These are phyloP conservation scores for Metschnikowia similis DNA, from an alignment of 805 yeast genomes.

Conservation along the genomic window DNA sequence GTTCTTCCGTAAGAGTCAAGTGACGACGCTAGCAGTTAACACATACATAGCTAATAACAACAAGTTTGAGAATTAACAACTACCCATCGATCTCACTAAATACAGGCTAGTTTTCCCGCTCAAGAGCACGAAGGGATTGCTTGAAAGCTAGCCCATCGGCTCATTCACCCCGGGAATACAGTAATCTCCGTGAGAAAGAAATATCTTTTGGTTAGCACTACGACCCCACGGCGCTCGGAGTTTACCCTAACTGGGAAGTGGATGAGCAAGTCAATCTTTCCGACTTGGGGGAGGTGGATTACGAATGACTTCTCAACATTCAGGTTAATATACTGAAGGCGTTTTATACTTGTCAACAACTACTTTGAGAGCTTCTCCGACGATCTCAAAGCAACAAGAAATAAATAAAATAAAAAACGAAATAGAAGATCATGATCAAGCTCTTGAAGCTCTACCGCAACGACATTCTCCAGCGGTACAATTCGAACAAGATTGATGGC, in stretches of 20 bases:
- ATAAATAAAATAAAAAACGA: too few relatives aligned
- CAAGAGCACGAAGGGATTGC: slow-evolving; percentile 35
- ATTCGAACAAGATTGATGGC: slow-evolving; percentile 36
- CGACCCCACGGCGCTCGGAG: slow-evolving; percentile 13
- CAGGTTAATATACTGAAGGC: slow-evolving; percentile 81
- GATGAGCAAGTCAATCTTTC: slow-evolving; percentile 35
- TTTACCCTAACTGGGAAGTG: slow-evolving; percentile 59
- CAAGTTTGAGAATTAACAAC: too few relatives aligned
- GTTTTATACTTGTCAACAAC: slow-evolving; percentile 63
- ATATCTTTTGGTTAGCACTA: slow-evolving; percentile 15
- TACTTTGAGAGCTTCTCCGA: slow-evolving; percentile 74
- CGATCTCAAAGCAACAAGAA: slow-evolving; percentile 52
- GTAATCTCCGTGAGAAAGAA: slow-evolving; percentile 41
- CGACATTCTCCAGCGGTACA: slow-evolving; percentile 52
- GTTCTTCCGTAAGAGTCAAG: too few relatives aligned
- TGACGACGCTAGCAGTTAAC: too few relatives aligned
- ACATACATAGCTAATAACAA: too few relatives aligned
- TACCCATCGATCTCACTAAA: slow-evolving; percentile 35
- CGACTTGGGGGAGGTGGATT: slow-evolving; percentile 50
- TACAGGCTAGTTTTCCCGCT: slow-evolving; percentile 39
- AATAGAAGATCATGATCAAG: slow-evolving; percentile 57
- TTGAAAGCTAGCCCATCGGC: slow-evolving; percentile 39
- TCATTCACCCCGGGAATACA: slow-evolving; percentile 41
- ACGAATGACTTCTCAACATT: slow-evolving; percentile 67
- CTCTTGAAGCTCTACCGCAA: slow-evolving; percentile 64